Percentiles rank a stretch among this genome's conserved stretches.
Evolutionary conservation across 768 basidiomycete species (phyloP).

Genomic region (Trametes cingulata): DNA sequence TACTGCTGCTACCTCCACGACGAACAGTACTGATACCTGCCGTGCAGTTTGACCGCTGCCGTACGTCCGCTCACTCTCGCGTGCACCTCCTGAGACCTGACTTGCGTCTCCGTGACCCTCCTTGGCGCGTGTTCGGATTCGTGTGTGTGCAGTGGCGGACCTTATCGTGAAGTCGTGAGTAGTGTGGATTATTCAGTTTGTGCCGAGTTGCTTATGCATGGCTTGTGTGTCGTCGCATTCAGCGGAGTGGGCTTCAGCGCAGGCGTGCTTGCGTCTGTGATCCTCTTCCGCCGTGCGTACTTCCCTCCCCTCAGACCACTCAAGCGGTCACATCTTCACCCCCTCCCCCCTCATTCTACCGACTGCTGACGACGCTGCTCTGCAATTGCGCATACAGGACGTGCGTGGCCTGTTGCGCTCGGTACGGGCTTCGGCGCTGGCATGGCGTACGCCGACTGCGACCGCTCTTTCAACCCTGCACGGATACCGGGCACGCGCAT

Average conservation of each 20-base stretch:
- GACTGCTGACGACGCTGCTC: not conserved
- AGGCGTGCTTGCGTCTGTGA: conserved; percentile 86
- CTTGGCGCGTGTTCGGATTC: not conserved
- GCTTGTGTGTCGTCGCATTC: conserved; percentile 6
- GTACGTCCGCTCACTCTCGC: conserved; percentile 47
- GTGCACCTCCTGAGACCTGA: not conserved
- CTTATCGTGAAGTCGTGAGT: conserved; percentile 84
- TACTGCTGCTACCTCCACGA: not conserved
- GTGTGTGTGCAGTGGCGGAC: conserved; percentile 58
- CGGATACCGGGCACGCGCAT: conserved; percentile 83
- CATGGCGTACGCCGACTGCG: conserved; percentile 88
- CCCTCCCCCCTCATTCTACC: not conserved
- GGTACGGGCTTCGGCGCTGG: conserved; percentile 86
- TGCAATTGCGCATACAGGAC: conserved; percentile 50
- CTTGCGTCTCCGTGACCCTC: not conserved
- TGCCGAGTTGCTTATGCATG: conserved; percentile 13
- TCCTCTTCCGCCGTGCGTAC: conserved; percentile 86
- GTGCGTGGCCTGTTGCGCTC: conserved; percentile 89
- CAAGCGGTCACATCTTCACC: not conserved
- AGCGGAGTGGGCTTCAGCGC: conserved; percentile 89
- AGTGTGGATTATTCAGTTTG: not conserved
- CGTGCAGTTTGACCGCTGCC: conserved; percentile 78
- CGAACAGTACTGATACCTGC: too few species aligned
- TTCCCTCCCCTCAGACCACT: conserved; percentile 1
- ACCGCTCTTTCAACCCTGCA: conserved; percentile 90